A percentile compares a stretch with the other conserved stretches of the same genome.
phyloP scores from a whole-genome alignment of 2,329 filamentous ascomycete species.

The Aspergillus udagawae region DNA sequence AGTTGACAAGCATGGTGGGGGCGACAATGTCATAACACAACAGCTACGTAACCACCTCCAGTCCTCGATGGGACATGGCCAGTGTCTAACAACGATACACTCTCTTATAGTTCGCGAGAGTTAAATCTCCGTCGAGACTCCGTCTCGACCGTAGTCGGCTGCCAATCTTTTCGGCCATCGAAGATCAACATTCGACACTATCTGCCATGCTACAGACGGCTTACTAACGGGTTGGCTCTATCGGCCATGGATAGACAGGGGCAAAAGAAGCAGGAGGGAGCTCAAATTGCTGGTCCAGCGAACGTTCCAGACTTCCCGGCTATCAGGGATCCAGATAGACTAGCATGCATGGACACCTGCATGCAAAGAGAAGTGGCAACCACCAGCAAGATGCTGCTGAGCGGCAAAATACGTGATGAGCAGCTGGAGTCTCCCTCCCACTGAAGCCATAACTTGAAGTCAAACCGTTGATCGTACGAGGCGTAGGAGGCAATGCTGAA shows the following conservation, averaged over 20 bases:
- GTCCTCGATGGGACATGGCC: background rate
- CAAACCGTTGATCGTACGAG: background rate
- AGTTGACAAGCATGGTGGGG: constrained; percentile 12
- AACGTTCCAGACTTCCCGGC: background rate
- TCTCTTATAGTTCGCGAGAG: background rate
- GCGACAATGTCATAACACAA: background rate
- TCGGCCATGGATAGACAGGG: background rate
- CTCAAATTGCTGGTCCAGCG: background rate
- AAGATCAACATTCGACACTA: background rate
- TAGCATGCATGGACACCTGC: background rate
- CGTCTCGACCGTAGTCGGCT: background rate
- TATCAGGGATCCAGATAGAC: background rate
- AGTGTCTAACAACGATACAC: background rate
- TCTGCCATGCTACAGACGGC: background rate
- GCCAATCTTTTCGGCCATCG: background rate
- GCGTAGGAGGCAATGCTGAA: background rate
- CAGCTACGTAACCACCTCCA: background rate
- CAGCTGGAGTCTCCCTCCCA: background rate
- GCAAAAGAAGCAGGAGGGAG: background rate
- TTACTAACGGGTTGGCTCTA: background rate
- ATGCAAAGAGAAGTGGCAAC: background rate
- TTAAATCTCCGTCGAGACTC: background rate
- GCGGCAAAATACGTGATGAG: background rate
- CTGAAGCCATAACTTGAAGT: background rate
- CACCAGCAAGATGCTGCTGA: background rate